Base-by-base conservation (phyloP, 2,329 filamentous ascomycete genomes). In the Diaporthe humulicola region DNA sequence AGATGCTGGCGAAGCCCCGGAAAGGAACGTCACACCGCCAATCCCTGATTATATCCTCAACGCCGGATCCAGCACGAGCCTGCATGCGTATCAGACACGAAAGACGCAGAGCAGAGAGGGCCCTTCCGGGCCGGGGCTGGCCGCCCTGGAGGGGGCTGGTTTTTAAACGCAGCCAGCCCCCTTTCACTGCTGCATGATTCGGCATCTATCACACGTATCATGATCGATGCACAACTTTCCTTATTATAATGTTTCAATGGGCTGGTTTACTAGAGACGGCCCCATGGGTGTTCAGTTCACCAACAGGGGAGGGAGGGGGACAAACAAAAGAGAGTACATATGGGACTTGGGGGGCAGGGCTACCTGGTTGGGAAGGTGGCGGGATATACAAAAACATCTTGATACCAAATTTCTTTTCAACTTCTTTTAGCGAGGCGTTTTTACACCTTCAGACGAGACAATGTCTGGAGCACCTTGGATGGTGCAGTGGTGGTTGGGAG, bases 11-110 rank as follows among this genome's bases (percentile, higher is more conserved):
- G 57, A 56, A 61, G 79, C 79, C 69, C 78, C 81, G 10, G 87
- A 88, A 78, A 83, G 87, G 61, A 86, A 85, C 52, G 86, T 91
- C 84, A 91, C 89, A 14, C 89, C 90, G 15, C 90, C 90, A 1
- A 90, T 92, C 54, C 90, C 90, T 0, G 89, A 91, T 9, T 92
- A 90, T 87, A 87, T 92, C 48, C 81, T 92, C 73, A 88, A 86
- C 74, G 87, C 88, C 0, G 88, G 88, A n/a, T 82, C 86, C 69
- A 84, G 86, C 73, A 85, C 85, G 36, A 90, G 87, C 79, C 82
- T 90, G 77, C 79, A 83, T n/a, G 85, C 84, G 22, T 89, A 88
- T 76, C 83, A 85, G 71, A 85, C 77, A 76, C 83, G 85, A 73
- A 85, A 82, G 80, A 79, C 78, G 79, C 79, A 67, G 75, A 74